phyloP scores from a whole-genome alignment of 1,284 basidiomycete species.

The Irpex sp. region DNA sequence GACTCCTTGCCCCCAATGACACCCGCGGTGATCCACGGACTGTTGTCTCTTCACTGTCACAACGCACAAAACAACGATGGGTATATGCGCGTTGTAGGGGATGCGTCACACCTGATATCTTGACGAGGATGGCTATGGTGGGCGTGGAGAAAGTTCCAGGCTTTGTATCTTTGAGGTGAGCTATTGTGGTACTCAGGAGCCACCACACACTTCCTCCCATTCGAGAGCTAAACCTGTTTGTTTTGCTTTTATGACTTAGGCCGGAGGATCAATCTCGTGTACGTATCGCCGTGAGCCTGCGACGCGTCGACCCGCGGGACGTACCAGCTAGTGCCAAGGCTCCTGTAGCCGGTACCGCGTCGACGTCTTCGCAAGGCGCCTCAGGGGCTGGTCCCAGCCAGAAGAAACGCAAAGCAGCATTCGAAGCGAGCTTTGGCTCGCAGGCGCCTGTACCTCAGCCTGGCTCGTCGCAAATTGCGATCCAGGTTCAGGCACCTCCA shows the following conservation, averaged over 20 bases:
- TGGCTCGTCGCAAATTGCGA: conserved; percentile 5
- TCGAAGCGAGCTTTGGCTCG: conserved; percentile 18
- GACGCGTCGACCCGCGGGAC: conserved; percentile 50
- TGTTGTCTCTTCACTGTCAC: neutral
- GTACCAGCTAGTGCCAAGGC: conserved; percentile 28
- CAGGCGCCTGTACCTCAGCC: conserved; percentile 13
- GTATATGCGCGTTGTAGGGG: conserved; percentile 41
- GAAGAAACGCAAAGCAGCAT: conserved; percentile 32
- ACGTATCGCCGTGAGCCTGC: conserved; percentile 45
- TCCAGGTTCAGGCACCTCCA: conserved; percentile 25
- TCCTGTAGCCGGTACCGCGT: neutral
- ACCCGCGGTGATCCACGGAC: neutral
- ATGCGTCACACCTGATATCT: conserved; percentile 57
- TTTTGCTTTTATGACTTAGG: conserved; percentile 32
- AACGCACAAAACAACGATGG: neutral
- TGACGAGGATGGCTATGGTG: conserved; percentile 41
- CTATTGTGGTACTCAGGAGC: neutral
- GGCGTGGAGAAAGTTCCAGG: conserved; percentile 42
- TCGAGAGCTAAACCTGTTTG: neutral
- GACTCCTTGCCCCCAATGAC: neutral
- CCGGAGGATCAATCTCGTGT: conserved; percentile 57
- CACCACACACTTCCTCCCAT: neutral
- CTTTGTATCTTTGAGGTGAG: conserved; percentile 45
- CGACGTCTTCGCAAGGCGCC: conserved; percentile 11
- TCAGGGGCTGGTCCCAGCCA: conserved; percentile 21